Evolutionary conservation across 129 eudicot genomes (phyloP).

Genomic region (Erigeron canadensis): DNA sequence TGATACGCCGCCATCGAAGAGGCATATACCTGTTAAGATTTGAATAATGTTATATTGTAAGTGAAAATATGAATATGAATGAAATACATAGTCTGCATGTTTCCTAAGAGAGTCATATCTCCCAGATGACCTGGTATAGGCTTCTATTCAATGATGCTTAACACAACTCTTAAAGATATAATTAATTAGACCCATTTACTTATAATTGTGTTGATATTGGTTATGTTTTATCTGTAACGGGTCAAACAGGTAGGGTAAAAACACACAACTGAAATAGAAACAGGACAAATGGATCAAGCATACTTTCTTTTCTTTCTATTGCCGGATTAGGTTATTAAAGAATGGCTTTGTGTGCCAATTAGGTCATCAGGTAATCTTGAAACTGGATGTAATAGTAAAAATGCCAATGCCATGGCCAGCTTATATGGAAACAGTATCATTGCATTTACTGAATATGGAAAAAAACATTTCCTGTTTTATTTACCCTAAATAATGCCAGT

Average conservation of each 20-base stretch:
- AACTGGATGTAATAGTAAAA: background rate
- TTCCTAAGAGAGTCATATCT: background rate
- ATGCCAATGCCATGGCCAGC: background rate
- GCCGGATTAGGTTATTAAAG: no score
- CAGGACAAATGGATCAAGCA: background rate
- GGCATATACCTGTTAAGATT: constrained; percentile 52
- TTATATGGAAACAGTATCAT: background rate
- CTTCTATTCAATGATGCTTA: background rate
- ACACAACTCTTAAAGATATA: background rate
- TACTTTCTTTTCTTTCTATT: no score
- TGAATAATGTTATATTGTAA: background rate
- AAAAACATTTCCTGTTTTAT: background rate
- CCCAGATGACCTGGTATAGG: background rate
- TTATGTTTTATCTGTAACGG: background rate
- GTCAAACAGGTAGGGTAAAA: background rate
- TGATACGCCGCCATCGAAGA: constrained; percentile 75
- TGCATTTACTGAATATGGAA: background rate
- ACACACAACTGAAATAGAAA: background rate
- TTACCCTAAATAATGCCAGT: background rate
- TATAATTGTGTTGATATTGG: background rate
- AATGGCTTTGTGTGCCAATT: no score
- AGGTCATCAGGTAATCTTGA: no score
- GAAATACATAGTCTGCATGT: background rate
- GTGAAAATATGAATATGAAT: background rate
- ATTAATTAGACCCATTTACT: background rate